Base-by-base conservation (phyloP, 495 filamentous ascomycete genomes). In the Glarea lozoyensis region DNA sequence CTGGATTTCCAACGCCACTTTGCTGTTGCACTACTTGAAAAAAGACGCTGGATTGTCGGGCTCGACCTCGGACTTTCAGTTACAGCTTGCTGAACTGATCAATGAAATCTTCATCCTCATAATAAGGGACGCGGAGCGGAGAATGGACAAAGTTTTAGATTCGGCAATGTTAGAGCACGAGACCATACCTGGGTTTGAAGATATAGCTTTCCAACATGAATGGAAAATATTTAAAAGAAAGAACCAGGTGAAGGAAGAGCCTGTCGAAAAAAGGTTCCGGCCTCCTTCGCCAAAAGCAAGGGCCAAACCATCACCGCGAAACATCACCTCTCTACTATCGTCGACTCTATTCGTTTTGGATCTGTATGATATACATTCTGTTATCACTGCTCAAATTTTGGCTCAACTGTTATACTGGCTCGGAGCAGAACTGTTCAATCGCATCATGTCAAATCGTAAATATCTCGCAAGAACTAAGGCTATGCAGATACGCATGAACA, bases 91-190 rank as follows among this genome's bases (percentile, higher is more conserved):
- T 3, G 92, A 99, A 62, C 69, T 97, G 23, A 86, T 97, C 60
- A 96, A 97, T 54, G 92, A 99, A 59, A 97, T 99, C 22, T 99
- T 96, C 59, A 92, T 97, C 48, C 72, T 97, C n/a, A 94, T 99
- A 49, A 94, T 96, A 46, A 71, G 92, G 51, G 92, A 99, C 59
- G 92, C 92, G n/a, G 93, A 99, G 63, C 74, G 92, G 47, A 79
- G 92, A 31, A 88, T 99, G 73, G 93, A 99, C 63, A 96, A 94
- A 61, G 84, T 93, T 20, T 62, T 99, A 37, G 92, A 96, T 59
- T 67, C 75, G 30, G 87, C 89, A 11, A 92, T 99, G 81, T 73
- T 99, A 35, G 90, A 97, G 51, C 93, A 97, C 59, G 92, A 99
- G 65, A 97, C 89, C 13, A 99, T 99, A 36, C 93, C 93, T 6